A percentile compares a stretch with the other conserved stretches of the same genome.
phyloP scores from a whole-genome alignment of 2,329 filamentous ascomycete species.

The Colletotrichum godetiae region DNA sequence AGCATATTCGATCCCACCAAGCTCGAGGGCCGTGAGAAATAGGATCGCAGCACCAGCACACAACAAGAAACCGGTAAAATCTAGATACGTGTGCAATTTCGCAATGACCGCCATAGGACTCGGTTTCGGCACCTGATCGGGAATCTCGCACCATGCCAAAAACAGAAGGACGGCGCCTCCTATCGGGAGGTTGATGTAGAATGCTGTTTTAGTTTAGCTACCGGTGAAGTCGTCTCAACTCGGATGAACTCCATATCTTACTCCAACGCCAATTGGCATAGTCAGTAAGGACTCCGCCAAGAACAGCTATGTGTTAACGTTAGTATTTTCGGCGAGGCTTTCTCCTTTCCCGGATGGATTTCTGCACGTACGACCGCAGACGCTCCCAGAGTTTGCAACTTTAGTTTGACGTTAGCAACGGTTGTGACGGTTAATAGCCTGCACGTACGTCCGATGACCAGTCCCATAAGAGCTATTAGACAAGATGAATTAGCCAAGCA shows the following conservation, averaged over 20 bases:
- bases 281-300: conserved; percentile 54
- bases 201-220: conserved; percentile 40
- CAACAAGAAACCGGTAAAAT: conserved; percentile 37
- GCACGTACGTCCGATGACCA: conserved; percentile 4
- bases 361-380: neutral
- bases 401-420: neutral
- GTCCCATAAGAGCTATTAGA: neutral
- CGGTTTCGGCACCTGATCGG: conserved; percentile 46
- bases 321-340: conserved; percentile 45
- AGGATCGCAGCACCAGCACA: conserved; percentile 45
- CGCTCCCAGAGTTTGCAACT: neutral
- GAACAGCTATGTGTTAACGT: conserved; percentile 43
- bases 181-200: conserved; percentile 52
- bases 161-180: conserved; percentile 47
- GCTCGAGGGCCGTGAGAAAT: conserved; percentile 48
- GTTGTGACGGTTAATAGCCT: neutral
- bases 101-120: conserved; percentile 45
- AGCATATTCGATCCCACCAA: conserved; percentile 43
- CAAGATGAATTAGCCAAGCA: neutral
- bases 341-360: conserved; percentile 44
- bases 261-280: conserved; percentile 55
- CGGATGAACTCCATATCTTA: conserved; percentile 36
- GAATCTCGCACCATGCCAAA: conserved; percentile 47
- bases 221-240: neutral
- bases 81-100: conserved; percentile 50